Conservation (phyloP, 2,329 filamentous ascomycete species). For the Alternaria alternata region DNA sequence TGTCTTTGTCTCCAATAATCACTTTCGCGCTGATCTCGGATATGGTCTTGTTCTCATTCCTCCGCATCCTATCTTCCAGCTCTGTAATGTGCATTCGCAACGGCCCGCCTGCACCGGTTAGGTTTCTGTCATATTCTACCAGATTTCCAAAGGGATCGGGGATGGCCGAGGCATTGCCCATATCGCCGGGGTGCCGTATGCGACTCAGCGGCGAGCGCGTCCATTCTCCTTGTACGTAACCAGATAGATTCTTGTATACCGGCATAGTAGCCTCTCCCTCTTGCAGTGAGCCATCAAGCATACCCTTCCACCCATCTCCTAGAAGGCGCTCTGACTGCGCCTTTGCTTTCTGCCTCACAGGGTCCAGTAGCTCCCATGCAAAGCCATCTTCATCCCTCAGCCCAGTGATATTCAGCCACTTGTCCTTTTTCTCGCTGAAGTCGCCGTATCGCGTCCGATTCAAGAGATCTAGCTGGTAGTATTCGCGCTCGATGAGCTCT, state of each 20-base stretch:
- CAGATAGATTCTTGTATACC: constrained; percentile 81
- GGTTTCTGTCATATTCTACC: constrained; percentile 76
- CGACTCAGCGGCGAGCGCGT: constrained; percentile 63
- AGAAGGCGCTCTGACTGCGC: constrained; percentile 59
- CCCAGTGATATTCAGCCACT: constrained; percentile 71
- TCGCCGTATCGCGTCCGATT: constrained; percentile 55
- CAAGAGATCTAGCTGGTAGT: constrained; percentile 57
- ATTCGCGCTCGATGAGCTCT: constrained; percentile 60
- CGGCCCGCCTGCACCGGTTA: constrained; percentile 73
- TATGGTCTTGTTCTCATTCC: constrained; percentile 55
- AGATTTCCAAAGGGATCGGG: constrained; percentile 71
- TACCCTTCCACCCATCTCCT: constrained; percentile 42
- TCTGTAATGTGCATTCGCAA: constrained; percentile 74
- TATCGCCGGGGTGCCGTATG: constrained; percentile 55
- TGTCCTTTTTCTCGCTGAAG: constrained; percentile 55
- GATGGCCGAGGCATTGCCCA: constrained; percentile 64
- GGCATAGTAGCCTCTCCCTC: constrained; percentile 56
- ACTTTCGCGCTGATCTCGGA: constrained; percentile 75
- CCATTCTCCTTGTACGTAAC: constrained; percentile 80
- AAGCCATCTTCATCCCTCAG: constrained; percentile 77
- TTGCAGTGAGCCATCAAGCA: constrained; percentile 47
- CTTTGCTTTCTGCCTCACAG: constrained; percentile 71
- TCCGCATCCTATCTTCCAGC: constrained; percentile 49
- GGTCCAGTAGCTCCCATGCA: constrained; percentile 76
- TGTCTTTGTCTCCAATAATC: constrained; percentile 74